A percentile compares a stretch with the other conserved stretches of the same genome.
phyloP scores from a whole-genome alignment of 192 early-diverging fungal species.

The Gonapodya sp. region DNA sequence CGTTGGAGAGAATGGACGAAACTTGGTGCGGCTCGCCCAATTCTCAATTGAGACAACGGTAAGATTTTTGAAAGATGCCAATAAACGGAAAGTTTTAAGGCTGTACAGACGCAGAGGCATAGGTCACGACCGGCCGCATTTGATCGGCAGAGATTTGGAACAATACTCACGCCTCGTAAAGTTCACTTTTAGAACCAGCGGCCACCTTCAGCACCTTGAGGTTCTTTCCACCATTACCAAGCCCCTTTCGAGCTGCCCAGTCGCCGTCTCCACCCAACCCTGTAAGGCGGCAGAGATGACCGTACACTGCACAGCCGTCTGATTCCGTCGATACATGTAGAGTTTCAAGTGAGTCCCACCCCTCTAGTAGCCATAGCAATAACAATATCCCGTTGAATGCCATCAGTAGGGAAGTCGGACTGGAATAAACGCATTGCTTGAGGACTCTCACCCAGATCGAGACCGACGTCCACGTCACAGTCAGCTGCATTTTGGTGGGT shows the following conservation, averaged over 20 bases:
- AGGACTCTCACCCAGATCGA: not conserved
- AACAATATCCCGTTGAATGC: not conserved
- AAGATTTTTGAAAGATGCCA: not conserved
- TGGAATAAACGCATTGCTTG: not conserved
- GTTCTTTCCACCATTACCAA: not conserved
- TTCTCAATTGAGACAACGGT: not conserved
- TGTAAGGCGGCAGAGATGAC: not conserved
- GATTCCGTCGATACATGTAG: not conserved
- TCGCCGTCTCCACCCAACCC: not conserved
- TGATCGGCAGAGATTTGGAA: no score
- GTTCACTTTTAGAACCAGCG: not conserved
- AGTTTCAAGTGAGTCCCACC: not conserved
- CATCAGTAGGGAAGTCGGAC: not conserved
- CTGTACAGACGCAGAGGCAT: no score
- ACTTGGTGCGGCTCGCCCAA: not conserved
- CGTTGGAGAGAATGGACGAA: not conserved
- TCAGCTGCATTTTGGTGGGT: not conserved
- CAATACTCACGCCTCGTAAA: not conserved
- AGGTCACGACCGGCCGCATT: no score
- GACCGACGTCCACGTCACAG: not conserved
- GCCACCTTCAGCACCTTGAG: not conserved
- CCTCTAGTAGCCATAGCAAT: not conserved
- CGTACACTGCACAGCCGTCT: not conserved
- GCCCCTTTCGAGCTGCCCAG: not conserved
- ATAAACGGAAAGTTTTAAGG: not conserved